Conservation (phyloP, 2,329 filamentous ascomycete genomes). For the Xylariales sp. region DNA sequence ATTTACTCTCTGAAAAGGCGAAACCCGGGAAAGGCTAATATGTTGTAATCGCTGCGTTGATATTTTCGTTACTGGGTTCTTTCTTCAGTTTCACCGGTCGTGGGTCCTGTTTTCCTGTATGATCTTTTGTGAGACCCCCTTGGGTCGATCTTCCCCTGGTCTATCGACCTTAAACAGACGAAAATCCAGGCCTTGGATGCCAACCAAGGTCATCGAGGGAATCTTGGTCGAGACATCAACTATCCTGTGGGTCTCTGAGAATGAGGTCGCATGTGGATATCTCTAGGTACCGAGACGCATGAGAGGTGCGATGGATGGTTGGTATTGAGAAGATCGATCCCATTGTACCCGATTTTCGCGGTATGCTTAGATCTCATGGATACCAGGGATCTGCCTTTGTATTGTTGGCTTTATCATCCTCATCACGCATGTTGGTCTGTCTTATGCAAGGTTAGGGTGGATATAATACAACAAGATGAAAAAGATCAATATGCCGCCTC, state of each 20-base stretch:
- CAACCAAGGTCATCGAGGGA: background rate
- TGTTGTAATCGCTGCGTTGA: slow-evolving; percentile 37
- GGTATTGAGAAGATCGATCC: too few relatives aligned
- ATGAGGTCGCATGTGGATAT: background rate
- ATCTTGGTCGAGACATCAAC: background rate
- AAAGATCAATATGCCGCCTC: too few relatives aligned
- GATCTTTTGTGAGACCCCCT: slow-evolving; percentile 26
- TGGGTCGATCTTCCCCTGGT: slow-evolving; percentile 28
- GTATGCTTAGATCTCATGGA: too few relatives aligned
- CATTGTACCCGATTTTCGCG: too few relatives aligned
- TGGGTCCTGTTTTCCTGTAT: slow-evolving; percentile 24
- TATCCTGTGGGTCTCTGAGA: background rate
- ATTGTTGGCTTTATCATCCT: too few relatives aligned
- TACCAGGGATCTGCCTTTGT: too few relatives aligned
- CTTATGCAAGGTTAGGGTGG: too few relatives aligned
- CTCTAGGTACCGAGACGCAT: too few relatives aligned
- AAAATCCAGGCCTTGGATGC: slow-evolving; percentile 6
- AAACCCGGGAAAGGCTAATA: slow-evolving; percentile 30
- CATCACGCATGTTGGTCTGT: too few relatives aligned
- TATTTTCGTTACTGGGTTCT: slow-evolving; percentile 22
- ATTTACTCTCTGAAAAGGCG: slow-evolving; percentile 10
- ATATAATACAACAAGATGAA: too few relatives aligned
- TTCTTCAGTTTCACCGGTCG: slow-evolving; percentile 18
- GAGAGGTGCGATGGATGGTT: too few relatives aligned
- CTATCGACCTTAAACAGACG: slow-evolving; percentile 11